phyloP scores from a whole-genome alignment of 331 rosid species.

The Malus hybrid region DNA sequence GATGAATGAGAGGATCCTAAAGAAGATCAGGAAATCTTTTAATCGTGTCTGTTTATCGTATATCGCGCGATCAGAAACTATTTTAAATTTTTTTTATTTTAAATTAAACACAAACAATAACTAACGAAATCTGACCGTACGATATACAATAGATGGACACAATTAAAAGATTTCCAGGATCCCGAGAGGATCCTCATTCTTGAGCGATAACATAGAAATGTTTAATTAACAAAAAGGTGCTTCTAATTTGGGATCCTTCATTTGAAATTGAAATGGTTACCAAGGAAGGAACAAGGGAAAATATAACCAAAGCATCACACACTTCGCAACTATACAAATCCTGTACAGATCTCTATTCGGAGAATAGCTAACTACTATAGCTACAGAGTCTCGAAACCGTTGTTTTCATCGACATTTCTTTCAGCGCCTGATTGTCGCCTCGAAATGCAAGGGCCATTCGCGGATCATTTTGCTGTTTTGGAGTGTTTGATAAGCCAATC shows the following conservation, averaged over 20 bases:
- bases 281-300: background rate
- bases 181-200: too few species aligned
- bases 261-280: background rate
- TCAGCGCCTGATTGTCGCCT: background rate
- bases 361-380: background rate
- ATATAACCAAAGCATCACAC: background rate
- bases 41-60: too few species aligned
- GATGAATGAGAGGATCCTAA: too few species aligned
- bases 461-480: conserved; percentile 48
- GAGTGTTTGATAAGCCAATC: conserved; percentile 99
- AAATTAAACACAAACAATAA: too few species aligned
- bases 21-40: too few species aligned
- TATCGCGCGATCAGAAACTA: accelerated
- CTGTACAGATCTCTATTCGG: conserved; percentile 18
- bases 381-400: background rate
- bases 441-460: background rate
- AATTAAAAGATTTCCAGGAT: too few species aligned
- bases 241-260: background rate
- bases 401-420: conserved; percentile 1
- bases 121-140: too few species aligned
- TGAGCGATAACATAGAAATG: background rate
- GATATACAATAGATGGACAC: too few species aligned
- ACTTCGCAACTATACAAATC: background rate
- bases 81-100: too few species aligned
- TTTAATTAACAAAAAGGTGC: background rate